phyloP scores from a whole-genome alignment of 768 basidiomycete genomes.

The Pisolithus tinctorius region DNA sequence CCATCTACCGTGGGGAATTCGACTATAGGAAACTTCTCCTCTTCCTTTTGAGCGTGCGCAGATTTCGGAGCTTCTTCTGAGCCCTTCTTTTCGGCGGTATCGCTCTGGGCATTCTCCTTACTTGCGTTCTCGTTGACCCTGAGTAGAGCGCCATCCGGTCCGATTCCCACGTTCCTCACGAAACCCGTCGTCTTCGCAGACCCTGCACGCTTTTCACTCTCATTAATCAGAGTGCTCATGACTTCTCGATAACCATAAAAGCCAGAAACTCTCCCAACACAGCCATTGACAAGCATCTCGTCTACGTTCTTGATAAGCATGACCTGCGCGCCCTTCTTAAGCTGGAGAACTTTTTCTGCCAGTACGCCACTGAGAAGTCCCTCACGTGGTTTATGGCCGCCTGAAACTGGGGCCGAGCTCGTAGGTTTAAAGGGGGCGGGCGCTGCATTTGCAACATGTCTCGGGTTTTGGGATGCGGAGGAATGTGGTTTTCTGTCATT shows the following conservation, averaged over 20 bases:
- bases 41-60: conserved; percentile 30
- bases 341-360: conserved; percentile 45
- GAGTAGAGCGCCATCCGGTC: conserved; percentile 21
- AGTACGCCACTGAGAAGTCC: conserved; percentile 58
- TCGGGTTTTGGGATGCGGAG: background rate
- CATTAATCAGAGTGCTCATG: conserved; percentile 10
- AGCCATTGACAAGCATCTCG: conserved; percentile 59
- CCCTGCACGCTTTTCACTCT: conserved; percentile 17
- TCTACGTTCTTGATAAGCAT: conserved; percentile 71
- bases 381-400: conserved; percentile 31
- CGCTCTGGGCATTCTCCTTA: conserved; percentile 30
- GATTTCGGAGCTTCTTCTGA: conserved; percentile 16
- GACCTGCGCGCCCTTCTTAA: conserved; percentile 58
- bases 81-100: conserved; percentile 13
- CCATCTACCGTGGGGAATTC: conserved; percentile 38
- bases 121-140: conserved; percentile 3
- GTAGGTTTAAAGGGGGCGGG: conserved; percentile 27
- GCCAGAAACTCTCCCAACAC: conserved; percentile 53
- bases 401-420: conserved; percentile 2
- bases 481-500: background rate
- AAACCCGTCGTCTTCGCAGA: conserved; percentile 26
- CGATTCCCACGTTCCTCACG: conserved; percentile 29
- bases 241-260: conserved; percentile 33
- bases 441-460: background rate
- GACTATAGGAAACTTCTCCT: conserved; percentile 40